These are phyloP conservation scores for Phenoliferia sp. DNA, from an alignment of 1,284 basidiomycete species.

Conservation along the genomic window DNA sequence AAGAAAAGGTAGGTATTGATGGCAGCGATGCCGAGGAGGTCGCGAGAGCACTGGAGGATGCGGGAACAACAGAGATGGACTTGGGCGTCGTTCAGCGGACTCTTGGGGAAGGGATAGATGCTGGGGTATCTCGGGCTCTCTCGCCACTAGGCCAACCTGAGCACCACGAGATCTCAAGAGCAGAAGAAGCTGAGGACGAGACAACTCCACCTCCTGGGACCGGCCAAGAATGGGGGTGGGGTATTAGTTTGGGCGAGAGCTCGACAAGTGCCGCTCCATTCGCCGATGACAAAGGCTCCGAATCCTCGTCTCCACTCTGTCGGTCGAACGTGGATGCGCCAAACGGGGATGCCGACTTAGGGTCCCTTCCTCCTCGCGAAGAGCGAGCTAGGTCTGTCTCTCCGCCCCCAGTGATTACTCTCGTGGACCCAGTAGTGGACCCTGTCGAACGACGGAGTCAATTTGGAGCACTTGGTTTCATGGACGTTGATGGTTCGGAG, in stretches of 20 bases:
- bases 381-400: background rate
- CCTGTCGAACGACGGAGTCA: background rate
- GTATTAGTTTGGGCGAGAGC: background rate
- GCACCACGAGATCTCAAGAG: background rate
- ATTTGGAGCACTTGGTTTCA: conserved; percentile 7
- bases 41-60: background rate
- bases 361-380: background rate
- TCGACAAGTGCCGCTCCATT: background rate
- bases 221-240: background rate
- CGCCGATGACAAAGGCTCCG: conserved; percentile 9
- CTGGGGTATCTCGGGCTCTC: background rate
- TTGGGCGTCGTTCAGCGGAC: no score
- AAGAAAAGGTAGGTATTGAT: background rate
- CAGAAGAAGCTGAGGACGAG: background rate
- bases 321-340: conserved; percentile 4
- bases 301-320: background rate
- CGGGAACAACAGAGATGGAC: background rate
- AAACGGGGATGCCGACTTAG: conserved; percentile 2
- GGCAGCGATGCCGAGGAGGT: background rate
- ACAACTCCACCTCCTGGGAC: background rate
- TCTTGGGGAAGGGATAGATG: background rate
- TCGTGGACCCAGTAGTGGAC: background rate
- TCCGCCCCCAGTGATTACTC: background rate
- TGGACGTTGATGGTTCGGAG: conserved; percentile 19
- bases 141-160: background rate